Percentiles rank a stretch among this genome's conserved stretches.
Evolutionary conservation across 2,329 filamentous ascomycete genomes (phyloP).

Genomic region (Penicillium sp.): DNA sequence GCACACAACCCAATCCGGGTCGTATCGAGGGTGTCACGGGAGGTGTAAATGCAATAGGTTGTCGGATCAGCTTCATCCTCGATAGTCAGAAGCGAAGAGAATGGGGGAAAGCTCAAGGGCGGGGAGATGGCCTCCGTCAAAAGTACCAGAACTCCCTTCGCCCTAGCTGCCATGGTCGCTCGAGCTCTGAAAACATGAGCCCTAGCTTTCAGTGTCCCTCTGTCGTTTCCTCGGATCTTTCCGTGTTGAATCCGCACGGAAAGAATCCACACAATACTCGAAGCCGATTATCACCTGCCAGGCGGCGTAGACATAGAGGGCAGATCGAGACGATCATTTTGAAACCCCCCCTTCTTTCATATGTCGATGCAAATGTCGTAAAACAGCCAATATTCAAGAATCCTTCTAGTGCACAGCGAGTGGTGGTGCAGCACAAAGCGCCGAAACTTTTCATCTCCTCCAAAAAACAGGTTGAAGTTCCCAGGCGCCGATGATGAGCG

Average conservation of each 20-base stretch:
- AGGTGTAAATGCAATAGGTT: conserved; percentile 1
- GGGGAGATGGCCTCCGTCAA: conserved; percentile 17
- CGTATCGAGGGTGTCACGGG: not conserved
- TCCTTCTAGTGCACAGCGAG: conserved; percentile 39
- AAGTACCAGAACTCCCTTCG: conserved; percentile 4
- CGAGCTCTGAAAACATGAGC: not conserved
- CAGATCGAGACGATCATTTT: conserved; percentile 3
- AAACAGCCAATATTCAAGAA: conserved; percentile 25
- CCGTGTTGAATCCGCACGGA: not conserved
- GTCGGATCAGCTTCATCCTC: conserved; percentile 15
- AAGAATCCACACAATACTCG: conserved; percentile 8
- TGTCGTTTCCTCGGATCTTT: conserved; percentile 1
- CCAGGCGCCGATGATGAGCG: conserved; percentile 40
- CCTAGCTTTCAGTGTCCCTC: not conserved
- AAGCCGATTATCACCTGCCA: conserved; percentile 18
- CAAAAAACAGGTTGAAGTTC: conserved; percentile 25
- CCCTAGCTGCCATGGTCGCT: conserved; percentile 8
- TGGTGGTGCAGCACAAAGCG: conserved; percentile 37
- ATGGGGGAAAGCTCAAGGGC: conserved; percentile 1
- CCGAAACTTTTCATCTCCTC: conserved; percentile 27
- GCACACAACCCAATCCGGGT: not conserved
- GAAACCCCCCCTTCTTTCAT: conserved; percentile 18
- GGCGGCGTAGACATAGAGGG: conserved; percentile 14
- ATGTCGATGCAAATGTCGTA: conserved; percentile 34
- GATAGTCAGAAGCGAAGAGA: conserved; percentile 15